These are phyloP conservation scores for Heliophila coronopifolia DNA, from an alignment of 441 rosid genomes.

Conservation along the genomic window DNA sequence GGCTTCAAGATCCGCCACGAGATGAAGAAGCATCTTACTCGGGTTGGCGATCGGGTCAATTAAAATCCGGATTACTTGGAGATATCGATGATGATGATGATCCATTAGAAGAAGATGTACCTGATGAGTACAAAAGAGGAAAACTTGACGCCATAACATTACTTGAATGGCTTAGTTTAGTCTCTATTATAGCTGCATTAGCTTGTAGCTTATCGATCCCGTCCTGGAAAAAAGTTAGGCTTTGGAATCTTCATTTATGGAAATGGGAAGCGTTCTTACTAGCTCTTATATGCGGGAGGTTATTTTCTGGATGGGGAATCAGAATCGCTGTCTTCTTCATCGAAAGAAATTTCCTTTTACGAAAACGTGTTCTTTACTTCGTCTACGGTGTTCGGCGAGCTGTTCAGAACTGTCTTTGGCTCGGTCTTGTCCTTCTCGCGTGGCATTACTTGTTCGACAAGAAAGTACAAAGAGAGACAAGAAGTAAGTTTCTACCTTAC, in stretches of 20 bases:
- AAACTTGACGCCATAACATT: constrained; percentile 35
- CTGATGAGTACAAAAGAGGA: constrained; percentile 40
- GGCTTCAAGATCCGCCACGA: constrained; percentile 49
- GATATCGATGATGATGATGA: constrained; percentile 54
- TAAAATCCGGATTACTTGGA: constrained; percentile 35
- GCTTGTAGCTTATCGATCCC: constrained; percentile 41
- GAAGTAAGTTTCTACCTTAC: too few relatives aligned
- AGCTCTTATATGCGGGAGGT: constrained; percentile 72
- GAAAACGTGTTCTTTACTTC: constrained; percentile 53
- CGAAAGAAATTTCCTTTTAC: constrained; percentile 45
- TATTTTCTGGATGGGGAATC: constrained; percentile 71
- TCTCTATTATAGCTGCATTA: constrained; percentile 42
- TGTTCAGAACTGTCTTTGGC: constrained; percentile 58
- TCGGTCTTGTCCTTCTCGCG: constrained; percentile 50
- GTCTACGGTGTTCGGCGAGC: constrained; percentile 59
- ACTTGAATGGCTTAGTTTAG: constrained; percentile 63
- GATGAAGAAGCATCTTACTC: constrained; percentile 33
- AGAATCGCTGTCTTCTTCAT: constrained; percentile 38
- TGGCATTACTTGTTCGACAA: constrained; percentile 50
- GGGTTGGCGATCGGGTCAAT: constrained; percentile 41
- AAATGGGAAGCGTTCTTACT: constrained; percentile 69
- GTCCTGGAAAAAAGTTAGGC: constrained; percentile 19
- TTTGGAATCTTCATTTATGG: constrained; percentile 61
- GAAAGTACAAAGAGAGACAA: constrained; percentile 22
- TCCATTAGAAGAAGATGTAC: constrained; percentile 58